Base-by-base conservation (phyloP, 192 early-diverging fungal species). In the Phlyctochytrium bullatum region DNA sequence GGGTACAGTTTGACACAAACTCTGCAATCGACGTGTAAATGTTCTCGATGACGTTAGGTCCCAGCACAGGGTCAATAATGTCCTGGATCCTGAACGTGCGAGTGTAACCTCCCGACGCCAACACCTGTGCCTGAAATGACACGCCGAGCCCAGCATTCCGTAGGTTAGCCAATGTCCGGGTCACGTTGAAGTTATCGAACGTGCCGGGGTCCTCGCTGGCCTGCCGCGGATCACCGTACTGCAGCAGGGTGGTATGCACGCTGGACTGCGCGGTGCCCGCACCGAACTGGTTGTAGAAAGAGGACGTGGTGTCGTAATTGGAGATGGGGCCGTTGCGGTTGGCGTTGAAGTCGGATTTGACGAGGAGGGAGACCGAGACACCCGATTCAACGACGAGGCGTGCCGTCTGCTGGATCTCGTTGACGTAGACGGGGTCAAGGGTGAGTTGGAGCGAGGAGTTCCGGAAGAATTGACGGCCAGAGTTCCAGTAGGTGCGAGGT, bases 171-270 rank as follows among this genome's bases (percentile, higher is more conserved):
- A 73, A 60, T 17, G 77, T 78, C 20, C 17, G 54, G 29, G 67
- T 50, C 24, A 33, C 31, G 59, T 76, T 67, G 50, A 78, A 76
- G 65, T 66, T 71, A 3, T 47, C 60, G 35, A 69, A 76, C 20
- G 34, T 12, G 32, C 53, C 32, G 25, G 61, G 3, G 30, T 31
- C 40, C 61, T 73, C 63, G 3, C 61, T n/a, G 28, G 34, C 54
- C 23, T 67, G n/a, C 1, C 52, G 47, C n/a, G 77, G 77, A 61
- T 72, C 64, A 20, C 77, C 77, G 54, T 69, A 78, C 59, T 78
- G 77, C 3, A 62, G 31, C 25, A 76, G 69, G n/a, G 70, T 32
- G 10, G 77, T 78, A 66, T 78, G 73, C 25, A 27, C 36, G 36
- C 52, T 27, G 16, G 62, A 24, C n/a, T 58, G 57, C 10, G 31